phyloP scores from a whole-genome alignment of 2,329 filamentous ascomycete genomes.

The Sclerotinia borealis region DNA sequence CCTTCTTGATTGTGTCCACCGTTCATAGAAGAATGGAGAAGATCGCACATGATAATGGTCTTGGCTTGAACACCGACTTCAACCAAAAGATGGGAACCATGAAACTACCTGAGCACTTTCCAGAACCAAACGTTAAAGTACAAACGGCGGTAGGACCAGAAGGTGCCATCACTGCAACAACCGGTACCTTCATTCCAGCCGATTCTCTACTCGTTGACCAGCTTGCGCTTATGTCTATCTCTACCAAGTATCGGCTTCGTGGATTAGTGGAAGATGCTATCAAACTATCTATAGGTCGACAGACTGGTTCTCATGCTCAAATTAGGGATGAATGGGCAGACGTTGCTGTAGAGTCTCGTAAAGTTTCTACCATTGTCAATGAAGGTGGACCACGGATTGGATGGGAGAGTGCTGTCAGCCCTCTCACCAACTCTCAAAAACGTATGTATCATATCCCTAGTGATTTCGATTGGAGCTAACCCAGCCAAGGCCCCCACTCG shows the following conservation, averaged over 20 bases:
- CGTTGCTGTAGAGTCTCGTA: slow-evolving; percentile 52
- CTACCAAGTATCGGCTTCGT: slow-evolving; percentile 72
- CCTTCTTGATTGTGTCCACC: slow-evolving; percentile 36
- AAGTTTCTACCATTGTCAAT: slow-evolving; percentile 30
- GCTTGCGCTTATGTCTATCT: slow-evolving; percentile 73
- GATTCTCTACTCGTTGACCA: slow-evolving; percentile 76
- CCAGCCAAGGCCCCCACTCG: slow-evolving; percentile 30
- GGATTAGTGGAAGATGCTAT: slow-evolving; percentile 73
- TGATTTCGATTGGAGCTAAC: slow-evolving; percentile 22
- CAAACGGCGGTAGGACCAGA: slow-evolving; percentile 56
- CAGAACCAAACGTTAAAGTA: slow-evolving; percentile 40
- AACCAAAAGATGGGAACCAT: slow-evolving; percentile 45
- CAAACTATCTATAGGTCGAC: slow-evolving; percentile 62
- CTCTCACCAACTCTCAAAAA: slow-evolving; percentile 51
- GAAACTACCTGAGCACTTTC: slow-evolving; percentile 28
- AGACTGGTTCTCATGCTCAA: slow-evolving; percentile 71
- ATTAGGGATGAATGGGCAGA: slow-evolving; percentile 72
- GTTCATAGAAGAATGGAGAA: slow-evolving; percentile 44
- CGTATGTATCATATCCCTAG: slow-evolving; percentile 42
- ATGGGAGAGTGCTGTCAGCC: slow-evolving; percentile 46
- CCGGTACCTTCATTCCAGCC: slow-evolving; percentile 65
- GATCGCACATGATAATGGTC: slow-evolving; percentile 51
- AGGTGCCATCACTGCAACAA: slow-evolving; percentile 55
- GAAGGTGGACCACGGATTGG: slow-evolving; percentile 31
- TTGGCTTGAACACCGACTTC: slow-evolving; percentile 49